Base-by-base conservation (phyloP, 164 flowering plant genomes). In the Magnolia sinica region DNA sequence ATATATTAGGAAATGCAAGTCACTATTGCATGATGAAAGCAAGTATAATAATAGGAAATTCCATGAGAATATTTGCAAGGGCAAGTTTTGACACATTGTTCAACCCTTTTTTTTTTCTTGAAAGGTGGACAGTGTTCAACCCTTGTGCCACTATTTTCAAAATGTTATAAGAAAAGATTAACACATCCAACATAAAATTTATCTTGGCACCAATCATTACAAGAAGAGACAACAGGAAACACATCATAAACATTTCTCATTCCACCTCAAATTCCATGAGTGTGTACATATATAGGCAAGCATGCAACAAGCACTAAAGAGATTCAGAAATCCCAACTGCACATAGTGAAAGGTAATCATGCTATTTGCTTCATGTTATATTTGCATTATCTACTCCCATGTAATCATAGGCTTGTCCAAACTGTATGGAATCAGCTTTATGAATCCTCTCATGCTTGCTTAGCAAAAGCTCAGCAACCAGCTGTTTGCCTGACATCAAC, bases 21-120 rank as follows among this genome's bases (percentile, higher is more conserved):
- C 71, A 73, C 20, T 61, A 75, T 37, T 69, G 51, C 70, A 50
- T 20, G 22, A 70, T 49, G 45, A 14, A 50, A 70, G 22, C 51
- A n/a, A 4, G 49, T 50, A 68, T 65, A 18, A 51, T 8, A 13
- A 52, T 13, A 6, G 27, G 23, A 68, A 31, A 19, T 20, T 37
- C 31, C 71, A 68, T 68, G 18, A 29, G 50, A 31, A 68, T 4
- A 68, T 13, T 14, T 31, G 13, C 16, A 65, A 24, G 13, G 68
- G 68, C 29, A 65, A 10, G 24, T 8, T n/a, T 10, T 68, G 49
- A 31, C 50, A 68, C 31, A n/a, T 5, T 37, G 19, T 31, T 31
- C 71, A 29, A 27, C 50, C 71, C 50, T 4, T 65, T 24, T 20
- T 65, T 65, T 65, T 65, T 65, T 22, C 50, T 37, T 11, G 31